Conservation (phyloP, 2,329 filamentous ascomycete genomes). For the Aspergillus hortae region DNA sequence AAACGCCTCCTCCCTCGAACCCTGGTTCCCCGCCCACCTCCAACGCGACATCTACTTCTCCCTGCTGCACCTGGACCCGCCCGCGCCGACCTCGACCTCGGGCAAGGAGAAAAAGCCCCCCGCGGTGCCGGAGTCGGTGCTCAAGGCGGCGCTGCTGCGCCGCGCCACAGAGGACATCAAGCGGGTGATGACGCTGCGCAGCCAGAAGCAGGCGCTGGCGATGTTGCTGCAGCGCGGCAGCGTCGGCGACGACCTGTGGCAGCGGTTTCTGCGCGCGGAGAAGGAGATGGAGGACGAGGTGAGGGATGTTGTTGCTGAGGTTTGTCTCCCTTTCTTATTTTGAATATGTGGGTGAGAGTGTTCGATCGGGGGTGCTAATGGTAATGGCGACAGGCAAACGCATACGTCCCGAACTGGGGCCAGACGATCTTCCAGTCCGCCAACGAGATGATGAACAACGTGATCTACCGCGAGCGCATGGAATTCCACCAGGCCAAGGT, state of each 20-base stretch:
- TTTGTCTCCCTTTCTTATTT: conserved; percentile 39
- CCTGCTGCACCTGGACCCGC: conserved; percentile 72
- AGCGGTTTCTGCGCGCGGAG: conserved; percentile 86
- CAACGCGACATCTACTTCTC: conserved; percentile 94
- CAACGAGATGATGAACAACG: conserved; percentile 90
- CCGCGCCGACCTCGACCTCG: conserved; percentile 24
- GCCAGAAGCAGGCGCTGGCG: conserved; percentile 81
- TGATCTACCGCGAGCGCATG: conserved; percentile 68
- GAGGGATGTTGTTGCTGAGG: conserved; percentile 89
- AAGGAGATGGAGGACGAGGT: conserved; percentile 97
- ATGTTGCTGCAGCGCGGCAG: conserved; percentile 82
- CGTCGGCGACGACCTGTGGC: conserved; percentile 93
- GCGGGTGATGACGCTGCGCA: conserved; percentile 83
- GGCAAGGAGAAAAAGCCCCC: conserved; percentile 64
- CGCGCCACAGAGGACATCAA: conserved; percentile 91
- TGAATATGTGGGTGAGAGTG: neutral
- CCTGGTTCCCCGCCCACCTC: conserved; percentile 89
- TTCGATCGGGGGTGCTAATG: neutral
- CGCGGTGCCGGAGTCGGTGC: conserved; percentile 73
- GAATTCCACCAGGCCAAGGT: conserved; percentile 70
- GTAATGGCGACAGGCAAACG: conserved; percentile 67
- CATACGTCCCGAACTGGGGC: conserved; percentile 83
- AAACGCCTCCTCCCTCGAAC: conserved; percentile 78
- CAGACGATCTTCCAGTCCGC: conserved; percentile 95
- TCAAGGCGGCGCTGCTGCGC: conserved; percentile 83